Base-by-base conservation (phyloP, 768 basidiomycete species). In the Trametes cubensis region DNA sequence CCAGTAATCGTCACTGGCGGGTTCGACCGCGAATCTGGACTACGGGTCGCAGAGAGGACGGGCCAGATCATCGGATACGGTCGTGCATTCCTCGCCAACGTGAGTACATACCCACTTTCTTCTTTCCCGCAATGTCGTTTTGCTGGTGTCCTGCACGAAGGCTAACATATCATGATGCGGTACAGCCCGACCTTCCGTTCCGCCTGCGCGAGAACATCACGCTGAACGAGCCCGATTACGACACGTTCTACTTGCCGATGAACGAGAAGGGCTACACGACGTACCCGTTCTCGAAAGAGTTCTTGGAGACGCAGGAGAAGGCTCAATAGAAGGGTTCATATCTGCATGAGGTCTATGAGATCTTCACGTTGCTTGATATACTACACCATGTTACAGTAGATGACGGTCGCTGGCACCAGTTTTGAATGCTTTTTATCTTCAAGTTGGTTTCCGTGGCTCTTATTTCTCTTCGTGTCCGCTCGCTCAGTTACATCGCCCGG, bases 131-230 rank as follows among this genome's bases (percentile, higher is more conserved):
- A 7, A 28, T 7, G 4, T 28, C 28, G 28, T 28, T 11, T 34
- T 34, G 34, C 10, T 30, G 6, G 34, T 34, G 10, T 2, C 6
- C 11, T 11, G 34, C 10, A 11, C 34, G 34, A 10, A 6, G 28
- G 34, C 34, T 34, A 11, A 34, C 34, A 34, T 34, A 11, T 6
- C 10, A 11, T 11, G 34, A 34, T 34, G 34, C 34, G 34, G 34
- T 54, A 41, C 62, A 82, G 80, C 81, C 81, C 15, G 81, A 83
- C 65, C 73, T 82, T 11, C 76, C 76, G 0, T 63, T 66, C 20
- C 71, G 80, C 3, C 58, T 81, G n/a, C 58, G 70, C 62, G 68
- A 75, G 49, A 64, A 77, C 44, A 63, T 78, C 2, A 70, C 77
- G 0, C 67, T 80, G 3, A 76, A 67, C 26, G 47, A 60, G 11